Conservation (phyloP, 148 eudicot species). For the Silene uniflora region DNA sequence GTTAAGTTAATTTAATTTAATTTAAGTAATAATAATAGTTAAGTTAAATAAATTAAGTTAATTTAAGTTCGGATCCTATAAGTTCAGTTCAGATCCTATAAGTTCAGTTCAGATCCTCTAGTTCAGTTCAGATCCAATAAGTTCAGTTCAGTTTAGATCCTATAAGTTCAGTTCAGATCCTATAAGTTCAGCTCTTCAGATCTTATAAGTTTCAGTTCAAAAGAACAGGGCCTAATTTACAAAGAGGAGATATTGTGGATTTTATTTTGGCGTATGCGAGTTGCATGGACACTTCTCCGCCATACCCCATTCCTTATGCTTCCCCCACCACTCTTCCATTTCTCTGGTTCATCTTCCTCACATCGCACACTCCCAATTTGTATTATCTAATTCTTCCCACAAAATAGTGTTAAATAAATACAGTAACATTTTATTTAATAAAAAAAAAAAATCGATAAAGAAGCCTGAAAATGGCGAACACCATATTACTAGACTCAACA, state of each 20-base stretch:
- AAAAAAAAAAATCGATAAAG: background rate
- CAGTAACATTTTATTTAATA: background rate
- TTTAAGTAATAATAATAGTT: too few species aligned
- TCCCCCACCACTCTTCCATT: background rate
- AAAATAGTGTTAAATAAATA: background rate
- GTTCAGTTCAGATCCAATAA: too few species aligned
- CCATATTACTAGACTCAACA: constrained; percentile 40
- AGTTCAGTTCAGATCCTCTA: too few species aligned
- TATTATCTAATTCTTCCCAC: background rate
- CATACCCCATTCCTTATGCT: background rate
- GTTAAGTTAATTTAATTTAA: too few species aligned
- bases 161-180: too few species aligned
- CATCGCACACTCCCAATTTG: background rate
- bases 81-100: too few species aligned
- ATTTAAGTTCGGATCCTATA: too few species aligned
- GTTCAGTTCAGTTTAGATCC: too few species aligned
- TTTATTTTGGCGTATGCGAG: background rate
- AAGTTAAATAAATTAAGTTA: too few species aligned
- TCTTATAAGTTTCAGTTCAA: too few species aligned
- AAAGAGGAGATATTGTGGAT: background rate
- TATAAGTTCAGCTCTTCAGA: too few species aligned
- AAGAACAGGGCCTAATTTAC: too few species aligned
- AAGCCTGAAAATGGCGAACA: constrained; percentile 39
- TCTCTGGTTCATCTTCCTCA: background rate
- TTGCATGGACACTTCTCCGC: constrained; percentile 1